These are phyloP conservation scores for Beta corolliflora DNA, from an alignment of 179 eudicot genomes.

Conservation along the genomic window DNA sequence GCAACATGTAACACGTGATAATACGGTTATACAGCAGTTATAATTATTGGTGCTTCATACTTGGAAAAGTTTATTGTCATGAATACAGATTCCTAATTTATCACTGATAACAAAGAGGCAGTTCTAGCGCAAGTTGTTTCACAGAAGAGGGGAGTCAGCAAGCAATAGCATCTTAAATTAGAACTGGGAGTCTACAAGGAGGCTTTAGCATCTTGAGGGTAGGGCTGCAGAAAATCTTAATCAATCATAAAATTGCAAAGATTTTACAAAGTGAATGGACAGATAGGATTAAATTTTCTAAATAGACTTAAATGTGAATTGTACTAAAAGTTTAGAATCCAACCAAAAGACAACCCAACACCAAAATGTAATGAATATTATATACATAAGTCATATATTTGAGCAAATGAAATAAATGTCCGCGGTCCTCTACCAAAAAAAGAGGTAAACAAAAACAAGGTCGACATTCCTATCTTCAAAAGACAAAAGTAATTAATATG, in stretches of 20 bases:
- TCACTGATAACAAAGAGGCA: neutral
- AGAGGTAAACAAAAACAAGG: too few species aligned
- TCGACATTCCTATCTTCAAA: too few species aligned
- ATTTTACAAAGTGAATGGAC: neutral
- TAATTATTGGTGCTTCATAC: neutral
- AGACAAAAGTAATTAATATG: neutral
- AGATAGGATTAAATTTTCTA: neutral
- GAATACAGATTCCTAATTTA: neutral
- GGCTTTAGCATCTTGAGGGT: constrained; percentile 2
- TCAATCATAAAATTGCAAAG: neutral
- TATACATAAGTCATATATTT: too few species aligned
- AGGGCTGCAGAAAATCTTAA: neutral
- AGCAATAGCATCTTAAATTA: neutral
- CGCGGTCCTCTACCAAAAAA: too few species aligned
- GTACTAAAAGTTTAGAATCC: too few species aligned
- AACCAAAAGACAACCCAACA: too few species aligned
- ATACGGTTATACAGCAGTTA: too few species aligned
- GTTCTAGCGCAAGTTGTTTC: neutral
- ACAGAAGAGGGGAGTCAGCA: too few species aligned
- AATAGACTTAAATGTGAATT: neutral
- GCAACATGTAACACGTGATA: neutral
- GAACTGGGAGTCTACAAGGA: neutral
- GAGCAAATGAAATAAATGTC: too few species aligned
- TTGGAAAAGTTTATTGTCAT: neutral
- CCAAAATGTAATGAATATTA: too few species aligned